phyloP scores from a whole-genome alignment of 2,329 filamentous ascomycete genomes.

The Pyrenophora graminea region DNA sequence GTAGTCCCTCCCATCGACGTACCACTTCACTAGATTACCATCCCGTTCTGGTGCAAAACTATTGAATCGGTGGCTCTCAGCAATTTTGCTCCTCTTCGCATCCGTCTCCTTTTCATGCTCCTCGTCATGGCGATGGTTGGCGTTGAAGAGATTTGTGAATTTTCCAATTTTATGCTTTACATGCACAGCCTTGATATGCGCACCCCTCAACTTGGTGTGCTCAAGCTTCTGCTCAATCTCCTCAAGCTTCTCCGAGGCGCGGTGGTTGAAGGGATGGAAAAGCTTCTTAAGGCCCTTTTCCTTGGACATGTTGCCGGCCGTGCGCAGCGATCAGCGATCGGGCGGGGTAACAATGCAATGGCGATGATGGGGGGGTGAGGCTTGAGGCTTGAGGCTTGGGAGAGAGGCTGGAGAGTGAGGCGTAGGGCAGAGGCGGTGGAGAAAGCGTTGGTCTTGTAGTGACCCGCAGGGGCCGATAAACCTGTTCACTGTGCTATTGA shows the following conservation, averaged over 20 bases:
- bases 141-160: conserved; percentile 72
- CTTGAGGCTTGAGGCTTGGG: neutral
- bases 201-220: conserved; percentile 53
- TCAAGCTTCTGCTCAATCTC: conserved; percentile 52
- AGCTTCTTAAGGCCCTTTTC: conserved; percentile 41
- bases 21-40: conserved; percentile 92
- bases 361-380: conserved; percentile 12
- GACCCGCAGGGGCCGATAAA: conserved; percentile 17
- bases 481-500: conserved; percentile 25
- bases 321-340: conserved; percentile 15
- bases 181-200: conserved; percentile 60
- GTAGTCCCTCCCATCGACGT: conserved; percentile 93
- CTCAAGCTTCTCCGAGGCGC: conserved; percentile 31
- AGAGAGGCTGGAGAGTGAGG: conserved; percentile 28
- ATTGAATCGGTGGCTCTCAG: conserved; percentile 78
- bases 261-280: conserved; percentile 46
- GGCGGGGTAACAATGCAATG: conserved; percentile 5
- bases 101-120: conserved; percentile 86
- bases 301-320: conserved; percentile 27
- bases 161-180: conserved; percentile 68
- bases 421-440: conserved; percentile 17
- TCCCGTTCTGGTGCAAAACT: conserved; percentile 88
- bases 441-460: conserved; percentile 27
- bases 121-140: conserved; percentile 90
- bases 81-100: conserved; percentile 72